phyloP scores from a whole-genome alignment of 2,329 filamentous ascomycete genomes.

The Cladosporium sp. region DNA sequence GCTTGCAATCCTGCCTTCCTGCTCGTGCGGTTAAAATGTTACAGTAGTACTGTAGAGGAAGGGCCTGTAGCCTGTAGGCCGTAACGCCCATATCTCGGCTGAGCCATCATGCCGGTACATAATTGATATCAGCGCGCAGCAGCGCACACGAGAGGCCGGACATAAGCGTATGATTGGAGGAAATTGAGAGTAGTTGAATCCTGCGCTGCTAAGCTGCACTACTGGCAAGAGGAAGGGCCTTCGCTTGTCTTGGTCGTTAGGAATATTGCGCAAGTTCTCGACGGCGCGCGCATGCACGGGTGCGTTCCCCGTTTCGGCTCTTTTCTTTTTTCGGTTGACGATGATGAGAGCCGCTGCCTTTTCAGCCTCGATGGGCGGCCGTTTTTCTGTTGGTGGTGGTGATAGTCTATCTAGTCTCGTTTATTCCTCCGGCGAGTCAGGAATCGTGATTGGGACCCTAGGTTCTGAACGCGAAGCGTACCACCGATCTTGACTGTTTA shows the following conservation, averaged over 20 bases:
- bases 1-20: background rate
- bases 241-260: background rate
- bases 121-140: background rate
- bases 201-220: background rate
- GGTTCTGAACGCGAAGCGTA: background rate
- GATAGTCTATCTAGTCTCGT: too few relatives aligned
- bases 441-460: background rate
- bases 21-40: conserved; percentile 4
- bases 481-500: background rate
- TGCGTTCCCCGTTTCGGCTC: background rate
- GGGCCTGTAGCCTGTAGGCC: background rate
- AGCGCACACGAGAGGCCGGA: too few relatives aligned
- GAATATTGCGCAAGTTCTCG: background rate
- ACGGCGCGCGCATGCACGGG: background rate
- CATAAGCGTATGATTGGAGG: background rate
- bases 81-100: background rate
- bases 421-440: background rate
- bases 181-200: background rate
- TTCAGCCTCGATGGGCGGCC: background rate
- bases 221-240: too few relatives aligned
- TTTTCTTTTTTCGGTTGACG: background rate
- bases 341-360: background rate
- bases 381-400: too few relatives aligned
- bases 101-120: background rate
- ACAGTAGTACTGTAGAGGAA: background rate